A percentile compares a stretch with the other conserved stretches of the same genome.
These are phyloP conservation scores for Tympanopsis confertula DNA, from an alignment of 2,329 filamentous ascomycete genomes.

Conservation along the genomic window DNA sequence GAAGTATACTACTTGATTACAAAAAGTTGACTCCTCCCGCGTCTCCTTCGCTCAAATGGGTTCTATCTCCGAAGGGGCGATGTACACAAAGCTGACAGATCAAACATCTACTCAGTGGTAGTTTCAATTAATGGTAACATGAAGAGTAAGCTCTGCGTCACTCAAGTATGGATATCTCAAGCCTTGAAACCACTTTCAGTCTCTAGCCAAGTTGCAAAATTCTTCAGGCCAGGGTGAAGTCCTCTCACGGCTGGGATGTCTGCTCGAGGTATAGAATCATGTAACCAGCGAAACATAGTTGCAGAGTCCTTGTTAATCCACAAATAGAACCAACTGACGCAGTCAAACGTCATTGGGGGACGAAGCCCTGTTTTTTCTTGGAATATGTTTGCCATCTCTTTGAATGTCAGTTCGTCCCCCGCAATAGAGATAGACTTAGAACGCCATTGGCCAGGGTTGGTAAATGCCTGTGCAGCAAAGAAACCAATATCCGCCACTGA, in stretches of 20 bases:
- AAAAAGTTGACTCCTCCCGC: too few relatives aligned
- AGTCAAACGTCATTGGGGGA: constrained; percentile 15
- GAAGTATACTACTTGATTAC: too few relatives aligned
- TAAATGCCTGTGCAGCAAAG: constrained; percentile 23
- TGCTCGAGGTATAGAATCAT: constrained; percentile 19
- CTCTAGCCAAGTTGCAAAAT: constrained; percentile 13
- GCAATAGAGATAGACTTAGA: constrained; percentile 21
- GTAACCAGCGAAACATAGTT: constrained; percentile 24
- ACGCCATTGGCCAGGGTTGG: constrained; percentile 16
- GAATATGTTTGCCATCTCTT: constrained; percentile 17
- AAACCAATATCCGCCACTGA: constrained; percentile 22
- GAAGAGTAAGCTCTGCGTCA: too few relatives aligned
- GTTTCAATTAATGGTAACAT: too few relatives aligned
- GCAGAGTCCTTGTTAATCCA: constrained; percentile 17
- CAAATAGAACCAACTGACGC: constrained; percentile 14
- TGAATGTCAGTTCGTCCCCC: constrained; percentile 24
- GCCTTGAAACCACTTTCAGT: constrained; percentile 1
- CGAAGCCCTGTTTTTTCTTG: constrained; percentile 14
- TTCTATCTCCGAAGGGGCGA: too few relatives aligned
- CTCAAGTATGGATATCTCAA: too few relatives aligned
- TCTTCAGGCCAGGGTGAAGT: constrained; percentile 13
- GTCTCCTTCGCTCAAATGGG: too few relatives aligned
- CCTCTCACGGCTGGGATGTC: constrained; percentile 15
- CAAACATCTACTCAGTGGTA: too few relatives aligned
- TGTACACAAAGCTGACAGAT: too few relatives aligned